Evolutionary conservation across 2,329 filamentous ascomycete genomes (phyloP), one percentile per base, ranked within the genome.

Genomic region (Exophiala alcalophila): DNA sequence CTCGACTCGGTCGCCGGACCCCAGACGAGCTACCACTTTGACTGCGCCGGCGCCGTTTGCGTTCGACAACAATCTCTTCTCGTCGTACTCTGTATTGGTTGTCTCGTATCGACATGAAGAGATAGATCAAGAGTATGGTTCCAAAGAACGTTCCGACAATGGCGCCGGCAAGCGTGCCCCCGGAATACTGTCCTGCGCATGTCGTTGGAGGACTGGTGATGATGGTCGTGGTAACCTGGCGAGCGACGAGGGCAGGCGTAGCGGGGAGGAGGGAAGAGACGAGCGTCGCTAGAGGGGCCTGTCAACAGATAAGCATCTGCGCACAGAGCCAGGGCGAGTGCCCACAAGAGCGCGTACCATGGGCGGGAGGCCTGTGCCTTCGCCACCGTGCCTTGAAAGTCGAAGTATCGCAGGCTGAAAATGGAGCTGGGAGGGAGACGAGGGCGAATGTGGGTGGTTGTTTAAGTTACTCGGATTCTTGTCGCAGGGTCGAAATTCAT

Each of bases 111-210:
- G 47, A 45, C 14, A 48, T 49, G 37, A 52, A 54, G 5, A 57
- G 49, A 29, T 50, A 57, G 20, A 57, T 38, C 18, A 57, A 27
- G 4, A 57, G 40, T 6, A 57, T 38, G 1, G 54, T 57, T 16
- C 54, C 54, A 28, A 54, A 54, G 30, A 57, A 54, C 15, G 53
- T 55, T 4, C 54, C 54, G 18, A 57, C 32, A 27, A 57, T 56
- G 2, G 54, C 48, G 15, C 54, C 54, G 3, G 54, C 54, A 5
- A 57, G 48, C 9, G 53, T 53, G 14, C 54, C 54, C 14, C 53
- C 52, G 9, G 46, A 50, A 29, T 57, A 57, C 37, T 56, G 52
- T 26, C 52, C 52, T 16, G 44, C 42, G 31, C 52, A 55, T 10
- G 50, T 41, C 15, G 45, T 25, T 4, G 32, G 14, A 18, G 44